Conservation (phyloP, 306 rosid genomes). For the Senna siamea region DNA sequence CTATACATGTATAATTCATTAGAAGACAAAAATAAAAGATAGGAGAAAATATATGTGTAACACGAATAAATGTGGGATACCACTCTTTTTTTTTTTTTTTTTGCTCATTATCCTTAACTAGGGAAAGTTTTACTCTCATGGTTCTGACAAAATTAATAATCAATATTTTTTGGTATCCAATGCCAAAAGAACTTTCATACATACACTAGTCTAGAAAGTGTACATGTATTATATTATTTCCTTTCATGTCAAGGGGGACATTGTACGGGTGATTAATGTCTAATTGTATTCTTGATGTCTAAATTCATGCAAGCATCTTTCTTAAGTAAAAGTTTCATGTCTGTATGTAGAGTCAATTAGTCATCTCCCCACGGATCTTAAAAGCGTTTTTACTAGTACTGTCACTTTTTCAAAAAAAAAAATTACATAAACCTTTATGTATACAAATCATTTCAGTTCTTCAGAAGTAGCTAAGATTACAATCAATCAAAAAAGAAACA, state of each 20-base stretch:
- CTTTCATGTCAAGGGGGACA: constrained; percentile 44
- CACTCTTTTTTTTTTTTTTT: neutral
- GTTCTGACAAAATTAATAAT: too few relatives aligned
- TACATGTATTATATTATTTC: neutral
- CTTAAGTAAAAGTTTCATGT: constrained; percentile 47
- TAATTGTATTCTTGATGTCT: constrained; percentile 48
- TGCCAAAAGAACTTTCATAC: neutral
- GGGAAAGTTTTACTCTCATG: neutral
- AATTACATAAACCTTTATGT: too few relatives aligned
- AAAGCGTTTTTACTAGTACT: constrained; percentile 8
- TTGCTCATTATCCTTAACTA: neutral
- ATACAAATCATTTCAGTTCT: constrained; percentile 6
- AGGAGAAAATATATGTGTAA: neutral
- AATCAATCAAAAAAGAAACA: neutral
- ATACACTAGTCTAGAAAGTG: neutral
- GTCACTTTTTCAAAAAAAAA: neutral
- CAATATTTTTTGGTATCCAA: too few relatives aligned
- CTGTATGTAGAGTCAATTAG: constrained; percentile 40
- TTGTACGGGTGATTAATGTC: constrained; percentile 40
- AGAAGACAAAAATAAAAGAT: neutral
- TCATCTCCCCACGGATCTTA: neutral
- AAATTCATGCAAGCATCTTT: constrained; percentile 43
- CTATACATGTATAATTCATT: neutral
- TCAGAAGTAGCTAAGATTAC: neutral
- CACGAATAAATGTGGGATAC: neutral